phyloP scores from a whole-genome alignment of 2,329 filamentous ascomycete genomes.

The Colletotrichum falcatum region DNA sequence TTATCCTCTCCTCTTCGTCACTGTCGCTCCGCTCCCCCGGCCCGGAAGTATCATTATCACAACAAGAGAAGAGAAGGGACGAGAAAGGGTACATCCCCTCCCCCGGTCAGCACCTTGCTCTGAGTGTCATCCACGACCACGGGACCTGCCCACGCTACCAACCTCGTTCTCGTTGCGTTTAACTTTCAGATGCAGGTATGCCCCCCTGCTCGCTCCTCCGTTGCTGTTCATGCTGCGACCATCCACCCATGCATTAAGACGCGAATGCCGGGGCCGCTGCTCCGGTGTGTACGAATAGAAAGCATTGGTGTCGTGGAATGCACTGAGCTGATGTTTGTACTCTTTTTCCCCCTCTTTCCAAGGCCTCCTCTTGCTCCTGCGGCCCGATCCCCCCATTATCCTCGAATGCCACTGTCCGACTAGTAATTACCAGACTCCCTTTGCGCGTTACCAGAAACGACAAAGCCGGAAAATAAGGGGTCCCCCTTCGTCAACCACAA shows the following conservation, averaged over 20 bases:
- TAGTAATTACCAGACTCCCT: slow-evolving; percentile 14
- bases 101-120: not conserved
- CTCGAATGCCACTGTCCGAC: not conserved
- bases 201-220: not conserved
- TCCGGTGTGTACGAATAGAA: not conserved
- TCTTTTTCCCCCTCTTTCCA: not conserved
- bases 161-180: slow-evolving; percentile 13
- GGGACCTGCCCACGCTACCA: slow-evolving; percentile 11
- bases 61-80: not conserved
- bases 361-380: not conserved
- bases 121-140: slow-evolving; percentile 6
- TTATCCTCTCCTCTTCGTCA: not conserved
- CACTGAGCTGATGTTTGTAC: not conserved
- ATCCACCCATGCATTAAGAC: not conserved
- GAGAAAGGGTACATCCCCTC: not conserved
- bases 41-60: not conserved
- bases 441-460: slow-evolving; percentile 16
- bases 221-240: slow-evolving; percentile 1
- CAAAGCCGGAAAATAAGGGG: slow-evolving; percentile 30
- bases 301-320: not conserved
- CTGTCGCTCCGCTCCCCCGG: not conserved
- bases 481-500: slow-evolving; percentile 9
- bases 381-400: not conserved
- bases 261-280: not conserved
- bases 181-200: slow-evolving; percentile 27